These are phyloP conservation scores for Fragilaria crotonensis DNA, from an alignment of 108 stramenopile species.

Conservation along the genomic window DNA sequence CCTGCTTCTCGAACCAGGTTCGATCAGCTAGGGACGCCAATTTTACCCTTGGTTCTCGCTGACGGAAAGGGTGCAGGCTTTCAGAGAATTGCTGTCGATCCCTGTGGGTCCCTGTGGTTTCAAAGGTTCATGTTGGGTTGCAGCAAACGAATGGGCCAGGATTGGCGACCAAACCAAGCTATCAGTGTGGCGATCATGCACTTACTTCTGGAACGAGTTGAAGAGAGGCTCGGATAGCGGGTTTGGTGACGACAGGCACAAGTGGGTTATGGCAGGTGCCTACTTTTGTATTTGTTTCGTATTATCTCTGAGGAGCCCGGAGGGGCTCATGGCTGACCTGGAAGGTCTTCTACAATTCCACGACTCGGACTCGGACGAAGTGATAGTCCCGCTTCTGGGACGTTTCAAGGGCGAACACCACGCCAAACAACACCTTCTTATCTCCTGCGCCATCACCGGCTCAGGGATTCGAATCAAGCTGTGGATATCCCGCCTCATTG, in stretches of 20 bases:
- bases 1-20: neutral
- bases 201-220: neutral
- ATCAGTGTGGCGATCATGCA: neutral
- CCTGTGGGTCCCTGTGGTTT: too few relatives aligned
- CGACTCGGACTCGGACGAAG: neutral
- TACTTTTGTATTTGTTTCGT: neutral
- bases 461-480: too few relatives aligned
- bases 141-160: neutral
- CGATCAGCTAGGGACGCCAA: neutral
- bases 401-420: conserved; percentile 1
- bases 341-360: neutral
- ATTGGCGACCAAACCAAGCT: too few relatives aligned
- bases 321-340: neutral
- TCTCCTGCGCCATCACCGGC: neutral
- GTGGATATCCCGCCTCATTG: too few relatives aligned
- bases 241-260: neutral
- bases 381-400: neutral
- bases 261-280: neutral
- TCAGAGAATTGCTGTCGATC: neutral
- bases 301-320: neutral
- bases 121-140: neutral
- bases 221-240: neutral
- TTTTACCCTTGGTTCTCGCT: neutral
- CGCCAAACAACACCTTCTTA: neutral
- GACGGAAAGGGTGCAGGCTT: neutral